These are phyloP conservation scores for Lactarius deliciosus DNA, from an alignment of 768 basidiomycete genomes.

Conservation along the genomic window DNA sequence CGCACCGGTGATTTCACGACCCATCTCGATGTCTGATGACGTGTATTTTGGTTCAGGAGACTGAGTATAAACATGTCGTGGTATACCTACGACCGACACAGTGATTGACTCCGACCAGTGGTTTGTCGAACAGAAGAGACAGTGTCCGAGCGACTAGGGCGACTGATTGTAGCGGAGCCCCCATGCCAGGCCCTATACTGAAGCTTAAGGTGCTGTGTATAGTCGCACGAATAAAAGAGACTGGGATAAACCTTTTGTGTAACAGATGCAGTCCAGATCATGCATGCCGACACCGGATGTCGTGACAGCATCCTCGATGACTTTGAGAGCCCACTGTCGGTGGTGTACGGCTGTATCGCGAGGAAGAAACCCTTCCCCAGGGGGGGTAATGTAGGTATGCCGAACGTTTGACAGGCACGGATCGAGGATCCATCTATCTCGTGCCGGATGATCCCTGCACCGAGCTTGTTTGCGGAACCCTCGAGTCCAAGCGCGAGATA, in stretches of 20 bases:
- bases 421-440: slow-evolving; percentile 64
- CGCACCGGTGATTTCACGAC: slow-evolving; percentile 90
- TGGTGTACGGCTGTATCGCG: slow-evolving; percentile 95
- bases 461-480: slow-evolving; percentile 97
- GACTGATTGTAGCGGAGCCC: slow-evolving; percentile 92
- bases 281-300: slow-evolving; percentile 68
- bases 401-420: slow-evolving; percentile 88
- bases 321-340: slow-evolving; percentile 83
- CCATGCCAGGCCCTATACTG: slow-evolving; percentile 93
- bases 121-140: slow-evolving; percentile 83
- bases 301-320: slow-evolving; percentile 73
- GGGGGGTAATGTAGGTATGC: slow-evolving; percentile 98
- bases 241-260: slow-evolving; percentile 75
- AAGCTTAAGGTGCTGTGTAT: not conserved
- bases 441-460: slow-evolving; percentile 90
- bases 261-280: slow-evolving; percentile 93
- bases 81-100: slow-evolving; percentile 86
- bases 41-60: not conserved
- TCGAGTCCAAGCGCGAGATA: slow-evolving; percentile 94
- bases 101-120: slow-evolving; percentile 97
- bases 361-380: slow-evolving; percentile 96
- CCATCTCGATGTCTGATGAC: slow-evolving; percentile 93
- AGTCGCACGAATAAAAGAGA: not conserved
- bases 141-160: slow-evolving; percentile 91
- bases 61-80: slow-evolving; percentile 3